phyloP scores from a whole-genome alignment of 1,139 yeast genomes.

The Blastobotrys persicus region DNA sequence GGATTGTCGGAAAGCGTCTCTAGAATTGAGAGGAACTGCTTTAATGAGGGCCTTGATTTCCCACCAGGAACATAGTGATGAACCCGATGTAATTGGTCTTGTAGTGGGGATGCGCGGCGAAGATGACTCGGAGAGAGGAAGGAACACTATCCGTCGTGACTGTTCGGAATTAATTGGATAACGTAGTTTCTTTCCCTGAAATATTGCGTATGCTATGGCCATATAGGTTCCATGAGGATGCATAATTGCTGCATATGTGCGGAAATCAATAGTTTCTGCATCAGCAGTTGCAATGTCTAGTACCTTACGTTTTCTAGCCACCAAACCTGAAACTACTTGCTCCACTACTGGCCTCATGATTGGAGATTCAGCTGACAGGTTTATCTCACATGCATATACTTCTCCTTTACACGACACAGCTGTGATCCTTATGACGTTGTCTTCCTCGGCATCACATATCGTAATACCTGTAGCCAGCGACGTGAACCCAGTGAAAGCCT shows the following conservation, averaged over 20 bases:
- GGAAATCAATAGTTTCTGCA: slow-evolving; percentile 20
- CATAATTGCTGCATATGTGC: slow-evolving; percentile 21
- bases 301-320: slow-evolving; percentile 13
- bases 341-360: neutral
- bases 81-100: slow-evolving; percentile 20
- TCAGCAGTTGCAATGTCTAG: slow-evolving; percentile 14
- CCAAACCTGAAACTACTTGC: neutral
- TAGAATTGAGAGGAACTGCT: slow-evolving; percentile 13
- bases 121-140: slow-evolving; percentile 19
- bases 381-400: slow-evolving; percentile 15
- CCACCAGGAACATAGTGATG: slow-evolving; percentile 27
- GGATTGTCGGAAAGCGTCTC: slow-evolving; percentile 1
- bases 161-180: slow-evolving; percentile 27
- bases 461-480: slow-evolving; percentile 17
- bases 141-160: slow-evolving; percentile 22
- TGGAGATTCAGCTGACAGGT: neutral
- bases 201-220: slow-evolving; percentile 23
- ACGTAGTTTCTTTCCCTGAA: slow-evolving; percentile 22
- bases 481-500: slow-evolving; percentile 10
- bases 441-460: slow-evolving; percentile 7
- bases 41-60: slow-evolving; percentile 21
- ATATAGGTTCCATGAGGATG: slow-evolving; percentile 26
- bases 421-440: slow-evolving; percentile 13
- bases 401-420: slow-evolving; percentile 24
- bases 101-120: slow-evolving; percentile 9